These are phyloP conservation scores for Globisporangium nodosum DNA, from an alignment of 352 stramenopile species.

Conservation along the genomic window DNA sequence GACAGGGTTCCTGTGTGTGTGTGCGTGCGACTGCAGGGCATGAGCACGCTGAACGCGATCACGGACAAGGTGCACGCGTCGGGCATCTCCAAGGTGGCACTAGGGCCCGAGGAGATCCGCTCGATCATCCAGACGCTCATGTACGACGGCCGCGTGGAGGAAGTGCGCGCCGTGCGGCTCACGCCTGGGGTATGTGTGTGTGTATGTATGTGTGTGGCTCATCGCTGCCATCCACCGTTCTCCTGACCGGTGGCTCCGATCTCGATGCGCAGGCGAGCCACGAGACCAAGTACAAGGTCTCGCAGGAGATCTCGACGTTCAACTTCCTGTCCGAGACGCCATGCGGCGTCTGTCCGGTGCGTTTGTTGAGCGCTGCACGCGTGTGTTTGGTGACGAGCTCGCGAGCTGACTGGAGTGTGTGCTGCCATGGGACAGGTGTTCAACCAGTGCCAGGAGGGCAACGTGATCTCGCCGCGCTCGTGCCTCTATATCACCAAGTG, in stretches of 20 bases:
- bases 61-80: constrained; percentile 88
- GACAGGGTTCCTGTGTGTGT: background rate
- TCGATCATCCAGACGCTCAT: constrained; percentile 92
- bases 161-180: constrained; percentile 81
- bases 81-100: constrained; percentile 88
- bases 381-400: background rate
- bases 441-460: constrained; percentile 88
- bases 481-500: constrained; percentile 91
- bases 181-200: constrained; percentile 50
- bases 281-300: constrained; percentile 87
- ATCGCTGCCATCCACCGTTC: too few relatives aligned
- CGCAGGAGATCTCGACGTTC: constrained; percentile 79
- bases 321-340: constrained; percentile 88
- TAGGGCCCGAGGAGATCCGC: constrained; percentile 87
- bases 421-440: constrained; percentile 54
- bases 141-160: constrained; percentile 88
- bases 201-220: constrained; percentile 1
- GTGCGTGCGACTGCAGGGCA: constrained; percentile 25
- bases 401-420: background rate
- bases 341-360: constrained; percentile 84
- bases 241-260: background rate
- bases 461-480: constrained; percentile 87
- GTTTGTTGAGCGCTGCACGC: constrained; percentile 12
- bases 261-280: constrained; percentile 41
- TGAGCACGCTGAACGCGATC: constrained; percentile 84